Evolutionary conservation across 1,284 basidiomycete genomes (phyloP), one percentile per base, ranked within the genome.

Genomic region (Phellinidium pouzarii): DNA sequence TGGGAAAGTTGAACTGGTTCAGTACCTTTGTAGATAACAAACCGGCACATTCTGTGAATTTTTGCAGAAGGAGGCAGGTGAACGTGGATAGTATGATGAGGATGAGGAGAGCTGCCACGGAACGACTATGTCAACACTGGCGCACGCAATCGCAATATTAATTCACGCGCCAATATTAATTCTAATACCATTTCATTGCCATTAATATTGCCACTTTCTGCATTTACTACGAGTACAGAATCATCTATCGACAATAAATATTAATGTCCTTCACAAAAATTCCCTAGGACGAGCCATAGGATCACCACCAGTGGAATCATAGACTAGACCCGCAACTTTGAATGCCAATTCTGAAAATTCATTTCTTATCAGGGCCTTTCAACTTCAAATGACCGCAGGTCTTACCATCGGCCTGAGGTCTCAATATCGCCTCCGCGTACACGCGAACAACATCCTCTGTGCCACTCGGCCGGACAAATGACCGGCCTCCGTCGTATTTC

Each of bases 391-490:
- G 41, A 14, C 22, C 44, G 46, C 25, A 19, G 46, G 34, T 38
- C 84, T 66, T 59, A 94, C 93, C 87, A 65, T 95, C 91, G 14
- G 90, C 88, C 59, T 90, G 84, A 12, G 79, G 70, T 52, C 78
- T 78, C 40, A 82, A 74, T 37, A 74, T 76, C 1, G 95, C 94
- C 69, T 99, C 96, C 0, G 95, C 96, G 65, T 99, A 99, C 6
- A 99, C 94, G 57, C 96, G 79, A 9, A 99, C 96, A 42, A 96
- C 95, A 65, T 99, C 94, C 67, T 99, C 96, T 17, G 96, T 99
- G 9, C 96, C 96, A 68, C 93, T 96, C 1, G 96, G 96, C 55
- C 96, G 72, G 11, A 99, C 95, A 67, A 99, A 99, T 23, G 88
- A 82, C 44, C 96, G 79, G 0, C 94, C 96, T 29, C 83, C 83